phyloP scores from a whole-genome alignment of 208 protist species.

The Angomonas deanei region DNA sequence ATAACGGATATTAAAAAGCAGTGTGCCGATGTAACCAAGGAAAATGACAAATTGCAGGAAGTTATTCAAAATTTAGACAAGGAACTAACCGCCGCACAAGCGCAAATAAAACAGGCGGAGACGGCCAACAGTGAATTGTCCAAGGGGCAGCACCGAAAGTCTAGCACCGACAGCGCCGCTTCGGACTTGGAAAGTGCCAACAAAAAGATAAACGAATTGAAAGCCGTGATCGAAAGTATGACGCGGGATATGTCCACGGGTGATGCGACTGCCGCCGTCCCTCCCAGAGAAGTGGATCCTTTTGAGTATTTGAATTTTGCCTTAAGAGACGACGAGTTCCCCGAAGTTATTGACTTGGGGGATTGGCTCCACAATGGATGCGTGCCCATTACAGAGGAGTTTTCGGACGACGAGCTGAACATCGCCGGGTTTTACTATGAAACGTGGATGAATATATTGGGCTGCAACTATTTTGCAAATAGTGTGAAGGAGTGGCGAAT shows the following conservation, averaged over 20 bases:
- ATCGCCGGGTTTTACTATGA: no score
- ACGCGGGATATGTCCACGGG: not conserved
- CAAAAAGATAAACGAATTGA: slow-evolving; percentile 1
- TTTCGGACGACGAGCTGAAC: no score
- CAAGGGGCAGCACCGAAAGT: not conserved
- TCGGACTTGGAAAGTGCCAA: not conserved
- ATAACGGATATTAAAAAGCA: not conserved
- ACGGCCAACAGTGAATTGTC: not conserved
- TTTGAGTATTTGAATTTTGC: no score
- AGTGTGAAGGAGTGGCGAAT: no score
- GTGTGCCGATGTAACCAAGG: not conserved
- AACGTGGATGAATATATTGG: no score
- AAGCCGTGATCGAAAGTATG: not conserved
- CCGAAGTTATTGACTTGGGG: no score
- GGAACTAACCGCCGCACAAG: not conserved
- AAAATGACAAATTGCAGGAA: not conserved
- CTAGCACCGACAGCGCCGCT: not conserved
- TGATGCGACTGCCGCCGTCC: not conserved
- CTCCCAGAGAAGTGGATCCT: no score
- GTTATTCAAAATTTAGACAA: not conserved
- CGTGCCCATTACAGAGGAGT: no score
- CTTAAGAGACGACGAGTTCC: no score
- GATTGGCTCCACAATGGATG: no score
- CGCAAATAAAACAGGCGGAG: not conserved
- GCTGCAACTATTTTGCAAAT: no score